A percentile compares a stretch with the other conserved stretches of the same genome.
Evolutionary conservation across 345 rosid genomes (phyloP).

Genomic region (Eucalyptus rudis): DNA sequence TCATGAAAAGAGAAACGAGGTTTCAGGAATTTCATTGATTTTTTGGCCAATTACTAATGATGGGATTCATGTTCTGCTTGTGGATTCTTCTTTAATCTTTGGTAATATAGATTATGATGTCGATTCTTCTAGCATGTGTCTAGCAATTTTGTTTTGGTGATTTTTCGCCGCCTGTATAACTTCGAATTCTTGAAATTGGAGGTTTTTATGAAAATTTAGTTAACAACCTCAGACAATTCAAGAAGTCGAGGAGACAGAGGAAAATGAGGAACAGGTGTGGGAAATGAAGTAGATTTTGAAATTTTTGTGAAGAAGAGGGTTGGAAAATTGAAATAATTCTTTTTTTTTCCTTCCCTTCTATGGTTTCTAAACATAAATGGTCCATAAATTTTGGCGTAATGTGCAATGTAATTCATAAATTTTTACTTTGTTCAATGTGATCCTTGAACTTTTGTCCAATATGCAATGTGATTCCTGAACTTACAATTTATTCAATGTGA

Average conservation of each 20-base stretch:
- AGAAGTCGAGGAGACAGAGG: neutral
- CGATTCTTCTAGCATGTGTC: neutral
- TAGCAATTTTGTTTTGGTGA: neutral
- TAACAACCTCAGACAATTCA: neutral
- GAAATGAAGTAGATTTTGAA: neutral
- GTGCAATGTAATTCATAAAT: too few species aligned
- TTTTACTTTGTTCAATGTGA: too few species aligned
- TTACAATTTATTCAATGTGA: too few species aligned
- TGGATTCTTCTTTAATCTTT: neutral
- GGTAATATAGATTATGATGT: neutral
- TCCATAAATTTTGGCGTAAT: too few species aligned
- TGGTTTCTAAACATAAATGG: neutral
- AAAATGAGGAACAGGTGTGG: neutral
- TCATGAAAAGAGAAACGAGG: neutral
- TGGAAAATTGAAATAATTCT: neutral
- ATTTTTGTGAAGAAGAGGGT: neutral
- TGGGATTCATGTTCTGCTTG: neutral
- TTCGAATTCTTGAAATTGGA: neutral
- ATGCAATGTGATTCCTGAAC: too few species aligned
- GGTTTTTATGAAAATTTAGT: neutral
- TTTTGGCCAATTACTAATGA: neutral
- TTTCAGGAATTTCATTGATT: neutral
- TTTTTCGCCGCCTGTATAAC: neutral
- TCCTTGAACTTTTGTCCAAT: rapidly evolving
- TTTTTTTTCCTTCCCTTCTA: neutral